A percentile compares a stretch with the other conserved stretches of the same genome.
Evolutionary conservation across 2,329 filamentous ascomycete genomes (phyloP).

Genomic region (Neonectria coccinea): DNA sequence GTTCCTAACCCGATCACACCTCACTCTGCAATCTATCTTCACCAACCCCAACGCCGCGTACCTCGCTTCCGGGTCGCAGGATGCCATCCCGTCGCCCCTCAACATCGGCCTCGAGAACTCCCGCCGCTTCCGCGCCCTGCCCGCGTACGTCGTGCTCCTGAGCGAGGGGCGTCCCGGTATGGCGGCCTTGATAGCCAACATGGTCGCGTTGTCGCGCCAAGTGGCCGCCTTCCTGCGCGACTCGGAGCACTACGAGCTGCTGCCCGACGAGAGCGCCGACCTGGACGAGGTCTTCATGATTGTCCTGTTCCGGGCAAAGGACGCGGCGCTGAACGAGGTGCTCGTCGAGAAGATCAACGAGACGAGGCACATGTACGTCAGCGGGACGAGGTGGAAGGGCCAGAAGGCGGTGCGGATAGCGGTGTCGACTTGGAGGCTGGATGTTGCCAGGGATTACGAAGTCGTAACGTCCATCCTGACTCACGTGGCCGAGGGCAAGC

Average conservation of each 20-base stretch:
- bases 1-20: conserved; percentile 78
- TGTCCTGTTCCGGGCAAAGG: conserved; percentile 81
- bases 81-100: conserved; percentile 78
- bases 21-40: conserved; percentile 73
- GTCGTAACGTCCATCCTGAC: conserved; percentile 74
- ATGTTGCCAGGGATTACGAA: conserved; percentile 73
- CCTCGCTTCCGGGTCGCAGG: conserved; percentile 61
- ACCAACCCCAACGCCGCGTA: conserved; percentile 89
- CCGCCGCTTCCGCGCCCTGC: conserved; percentile 88
- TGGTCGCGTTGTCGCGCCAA: conserved; percentile 76
- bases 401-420: conserved; percentile 83
- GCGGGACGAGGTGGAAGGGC: conserved; percentile 82
- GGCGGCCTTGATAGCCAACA: conserved; percentile 74
- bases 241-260: conserved; percentile 72
- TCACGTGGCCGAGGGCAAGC: conserved; percentile 54
- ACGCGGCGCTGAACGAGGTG: conserved; percentile 69
- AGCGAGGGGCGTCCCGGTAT: conserved; percentile 80
- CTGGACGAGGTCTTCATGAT: conserved; percentile 69
- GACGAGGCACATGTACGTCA: conserved; percentile 82
- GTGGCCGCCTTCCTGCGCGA: conserved; percentile 73
- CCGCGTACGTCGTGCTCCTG: conserved; percentile 83
- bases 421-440: conserved; percentile 85
- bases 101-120: conserved; percentile 94
- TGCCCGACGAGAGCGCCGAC: conserved; percentile 64
- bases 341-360: conserved; percentile 81